Percentiles rank a stretch among this genome's conserved stretches.
These are phyloP conservation scores for Arthrocladium fulminans DNA, from an alignment of 2,329 filamentous ascomycete genomes.

Conservation along the genomic window DNA sequence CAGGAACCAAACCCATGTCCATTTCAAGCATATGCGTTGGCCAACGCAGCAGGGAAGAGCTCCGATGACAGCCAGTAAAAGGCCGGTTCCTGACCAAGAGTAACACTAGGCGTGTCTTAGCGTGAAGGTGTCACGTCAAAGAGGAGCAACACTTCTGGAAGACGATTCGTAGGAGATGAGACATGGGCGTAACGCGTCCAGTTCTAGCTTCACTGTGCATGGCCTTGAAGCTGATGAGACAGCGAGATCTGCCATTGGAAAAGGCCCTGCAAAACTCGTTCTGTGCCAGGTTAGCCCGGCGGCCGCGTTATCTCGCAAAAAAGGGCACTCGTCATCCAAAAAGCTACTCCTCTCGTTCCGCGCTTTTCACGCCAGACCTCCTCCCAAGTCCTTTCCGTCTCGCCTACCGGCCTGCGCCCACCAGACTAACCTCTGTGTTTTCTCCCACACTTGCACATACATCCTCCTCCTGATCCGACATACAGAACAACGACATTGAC, in stretches of 20 bases:
- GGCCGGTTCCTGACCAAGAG: background rate
- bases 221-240: background rate
- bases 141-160: background rate
- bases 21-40: conserved; percentile 7
- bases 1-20: conserved; percentile 1
- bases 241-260: background rate
- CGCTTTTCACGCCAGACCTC: background rate
- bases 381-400: too few relatives aligned
- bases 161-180: background rate
- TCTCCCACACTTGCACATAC: background rate
- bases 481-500: background rate
- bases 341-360: background rate
- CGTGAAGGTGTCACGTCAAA: conserved; percentile 4
- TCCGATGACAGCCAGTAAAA: conserved; percentile 4
- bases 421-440: background rate
- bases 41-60: conserved; percentile 2
- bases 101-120: conserved; percentile 6
- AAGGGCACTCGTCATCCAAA: background rate
- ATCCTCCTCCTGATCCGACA: background rate
- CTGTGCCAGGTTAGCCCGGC: background rate
- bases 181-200: conserved; percentile 8
- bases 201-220: background rate
- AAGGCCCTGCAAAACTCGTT: background rate
- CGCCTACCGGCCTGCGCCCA: background rate
- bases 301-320: background rate